A percentile compares a stretch with the other conserved stretches of the same genome.
phyloP scores from a whole-genome alignment of 306 rosid genomes.

The Oxytropis ochrocephala region DNA sequence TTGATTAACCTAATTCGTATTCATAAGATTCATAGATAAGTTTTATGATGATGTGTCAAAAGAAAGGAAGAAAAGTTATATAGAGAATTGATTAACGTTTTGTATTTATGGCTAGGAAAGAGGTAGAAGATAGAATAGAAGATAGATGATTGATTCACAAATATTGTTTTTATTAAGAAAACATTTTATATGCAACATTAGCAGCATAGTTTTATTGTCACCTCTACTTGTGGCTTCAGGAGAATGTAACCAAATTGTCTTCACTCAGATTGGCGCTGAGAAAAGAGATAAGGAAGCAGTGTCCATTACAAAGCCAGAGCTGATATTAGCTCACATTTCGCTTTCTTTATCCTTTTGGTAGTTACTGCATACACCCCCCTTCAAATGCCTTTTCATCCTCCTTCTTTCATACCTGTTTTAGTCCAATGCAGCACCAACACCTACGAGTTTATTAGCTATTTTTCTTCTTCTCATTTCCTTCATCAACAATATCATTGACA shows the following conservation, averaged over 20 bases:
- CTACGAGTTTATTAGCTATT: neutral
- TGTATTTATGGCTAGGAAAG: no score
- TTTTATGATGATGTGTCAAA: no score
- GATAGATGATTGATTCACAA: conserved; percentile 10
- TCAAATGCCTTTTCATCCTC: conserved; percentile 12
- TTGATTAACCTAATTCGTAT: no score
- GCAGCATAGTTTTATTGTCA: neutral
- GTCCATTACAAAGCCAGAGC: conserved; percentile 11
- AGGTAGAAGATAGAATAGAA: no score
- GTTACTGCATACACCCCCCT: neutral
- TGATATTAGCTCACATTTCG: conserved; percentile 24
- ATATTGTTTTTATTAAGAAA: neutral
- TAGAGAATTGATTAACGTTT: no score
- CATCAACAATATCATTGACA: neutral
- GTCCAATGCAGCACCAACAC: neutral
- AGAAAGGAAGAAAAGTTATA: no score
- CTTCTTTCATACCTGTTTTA: neutral
- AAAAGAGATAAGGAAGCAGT: conserved; percentile 27
- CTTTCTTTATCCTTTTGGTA: conserved; percentile 34
- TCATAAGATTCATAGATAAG: no score
- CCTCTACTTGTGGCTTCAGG: conserved; percentile 19
- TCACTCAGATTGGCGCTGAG: neutral
- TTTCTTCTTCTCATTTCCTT: neutral
- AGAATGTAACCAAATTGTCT: neutral
- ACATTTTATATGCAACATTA: conserved; percentile 1